These are phyloP conservation scores for Lentinula guzmanii DNA, from an alignment of 768 basidiomycete species.

Conservation along the genomic window DNA sequence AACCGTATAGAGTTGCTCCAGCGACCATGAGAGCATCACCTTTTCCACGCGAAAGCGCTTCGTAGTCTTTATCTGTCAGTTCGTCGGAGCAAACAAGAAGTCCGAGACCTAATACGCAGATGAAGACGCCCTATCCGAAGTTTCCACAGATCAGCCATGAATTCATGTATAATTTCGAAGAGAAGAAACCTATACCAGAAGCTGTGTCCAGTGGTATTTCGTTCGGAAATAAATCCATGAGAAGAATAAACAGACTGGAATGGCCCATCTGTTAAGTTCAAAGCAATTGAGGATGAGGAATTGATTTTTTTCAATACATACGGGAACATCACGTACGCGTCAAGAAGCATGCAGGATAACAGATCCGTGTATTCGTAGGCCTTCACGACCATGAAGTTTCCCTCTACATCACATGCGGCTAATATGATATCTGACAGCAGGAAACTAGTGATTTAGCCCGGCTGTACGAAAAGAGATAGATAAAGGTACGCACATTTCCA, in stretches of 20 bases:
- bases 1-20: conserved; percentile 81
- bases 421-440: conserved; percentile 59
- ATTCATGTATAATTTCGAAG: not conserved
- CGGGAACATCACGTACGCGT: conserved; percentile 49
- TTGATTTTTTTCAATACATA: not conserved
- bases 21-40: conserved; percentile 86
- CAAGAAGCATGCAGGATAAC: conserved; percentile 87
- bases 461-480: not conserved
- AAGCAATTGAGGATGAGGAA: not conserved
- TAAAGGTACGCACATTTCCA: conserved; percentile 68
- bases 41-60: conserved; percentile 58
- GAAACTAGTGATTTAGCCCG: not conserved
- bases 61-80: conserved; percentile 70
- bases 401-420: conserved; percentile 80
- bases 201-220: conserved; percentile 78
- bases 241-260: conserved; percentile 80
- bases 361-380: conserved; percentile 85
- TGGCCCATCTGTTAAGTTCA: conserved; percentile 61
- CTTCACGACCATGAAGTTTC: conserved; percentile 83
- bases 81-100: conserved; percentile 77
- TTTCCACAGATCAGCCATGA: not conserved
- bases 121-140: conserved; percentile 51
- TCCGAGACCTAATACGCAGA: conserved; percentile 73
- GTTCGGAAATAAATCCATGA: conserved; percentile 80
- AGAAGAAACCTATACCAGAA: conserved; percentile 46